Evolutionary conservation across 495 filamentous ascomycete species (phyloP).

Genomic region (Niebla homalea): DNA sequence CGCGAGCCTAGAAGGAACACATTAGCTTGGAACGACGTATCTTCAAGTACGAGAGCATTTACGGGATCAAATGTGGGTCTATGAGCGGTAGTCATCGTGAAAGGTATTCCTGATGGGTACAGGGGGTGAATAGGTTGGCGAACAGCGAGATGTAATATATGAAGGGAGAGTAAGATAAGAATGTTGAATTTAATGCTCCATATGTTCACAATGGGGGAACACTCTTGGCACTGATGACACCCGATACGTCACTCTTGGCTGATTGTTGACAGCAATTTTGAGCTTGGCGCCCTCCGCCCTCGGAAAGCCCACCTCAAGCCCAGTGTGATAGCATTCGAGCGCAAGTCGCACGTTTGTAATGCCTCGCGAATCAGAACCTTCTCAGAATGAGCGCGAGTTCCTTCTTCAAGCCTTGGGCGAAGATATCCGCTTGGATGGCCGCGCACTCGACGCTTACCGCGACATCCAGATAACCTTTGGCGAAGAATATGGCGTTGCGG

Average conservation of each 20-base stretch:
- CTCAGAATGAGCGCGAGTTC: slow-evolving; percentile 66
- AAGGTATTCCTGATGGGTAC: no score
- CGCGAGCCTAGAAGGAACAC: slow-evolving; percentile 49
- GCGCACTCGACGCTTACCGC: slow-evolving; percentile 64
- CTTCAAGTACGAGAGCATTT: neutral
- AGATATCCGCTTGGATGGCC: slow-evolving; percentile 69
- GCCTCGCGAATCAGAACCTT: slow-evolving; percentile 80
- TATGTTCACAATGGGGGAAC: no score
- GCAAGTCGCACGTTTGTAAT: slow-evolving; percentile 30
- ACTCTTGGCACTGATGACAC: no score
- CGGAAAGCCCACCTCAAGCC: no score
- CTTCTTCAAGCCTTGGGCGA: slow-evolving; percentile 62
- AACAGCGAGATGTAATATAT: no score
- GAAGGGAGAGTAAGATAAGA: no score
- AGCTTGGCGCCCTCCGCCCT: no score
- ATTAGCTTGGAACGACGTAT: neutral
- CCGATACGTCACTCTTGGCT: no score
- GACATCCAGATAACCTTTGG: slow-evolving; percentile 67
- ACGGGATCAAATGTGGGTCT: slow-evolving; percentile 20
- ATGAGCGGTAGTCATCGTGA: slow-evolving; percentile 10
- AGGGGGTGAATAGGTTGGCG: no score
- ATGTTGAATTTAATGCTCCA: no score
- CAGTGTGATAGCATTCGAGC: no score
- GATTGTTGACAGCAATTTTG: no score
- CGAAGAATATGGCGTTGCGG: slow-evolving; percentile 80